Base-by-base conservation (phyloP, 805 yeast species). In the Blastobotrys robertii region DNA sequence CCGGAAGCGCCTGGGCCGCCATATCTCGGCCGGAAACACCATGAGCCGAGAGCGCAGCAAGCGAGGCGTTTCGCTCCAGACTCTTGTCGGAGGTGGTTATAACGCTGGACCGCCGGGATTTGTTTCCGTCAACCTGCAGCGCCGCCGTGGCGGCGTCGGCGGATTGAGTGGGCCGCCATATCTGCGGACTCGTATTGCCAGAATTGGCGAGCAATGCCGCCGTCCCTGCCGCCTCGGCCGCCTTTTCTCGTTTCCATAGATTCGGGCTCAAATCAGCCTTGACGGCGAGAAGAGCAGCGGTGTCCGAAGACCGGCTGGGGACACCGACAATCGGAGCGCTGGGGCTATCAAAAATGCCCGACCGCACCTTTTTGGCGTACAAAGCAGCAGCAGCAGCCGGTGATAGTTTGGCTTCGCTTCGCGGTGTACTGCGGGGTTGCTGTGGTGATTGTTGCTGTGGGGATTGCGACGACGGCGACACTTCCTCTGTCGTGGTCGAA, bases 131-230 rank as follows among this genome's bases (percentile, higher is more conserved):
- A 38, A 61, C 61, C 34, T 60, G 60, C 41, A 72, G 69, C 1
- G 81, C 74, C 11, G 81, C 81, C 19, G 73, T 61, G 28, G 79
- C 82, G 25, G 80, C 79, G 8, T 43, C 47, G 36, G 69, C 67
- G 16, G 75, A 71, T 57, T 70, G 66, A 39, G 72, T 73, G 25
- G 60, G 63, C 51, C 44, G 49, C 62, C 63, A 55, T 47, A 50
- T 46, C 44, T 47, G 65, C 35, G 60, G 71, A n/a, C 62, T 55
- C 14, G 42, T 37, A 34, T 56, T 50, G 38, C 53, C 38, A 9
- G 50, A 30, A 40, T 55, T 50, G 25, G 70, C 69, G 29, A 57
- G 51, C 29, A 53, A 43, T 25, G 68, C 66, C 9, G 70, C 70
- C 25, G 54, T 51, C 13, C 64, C 62, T 10, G 63, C 64, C 25